phyloP scores from a whole-genome alignment of 139 green algal genomes.

The Coelastrella sp. region DNA sequence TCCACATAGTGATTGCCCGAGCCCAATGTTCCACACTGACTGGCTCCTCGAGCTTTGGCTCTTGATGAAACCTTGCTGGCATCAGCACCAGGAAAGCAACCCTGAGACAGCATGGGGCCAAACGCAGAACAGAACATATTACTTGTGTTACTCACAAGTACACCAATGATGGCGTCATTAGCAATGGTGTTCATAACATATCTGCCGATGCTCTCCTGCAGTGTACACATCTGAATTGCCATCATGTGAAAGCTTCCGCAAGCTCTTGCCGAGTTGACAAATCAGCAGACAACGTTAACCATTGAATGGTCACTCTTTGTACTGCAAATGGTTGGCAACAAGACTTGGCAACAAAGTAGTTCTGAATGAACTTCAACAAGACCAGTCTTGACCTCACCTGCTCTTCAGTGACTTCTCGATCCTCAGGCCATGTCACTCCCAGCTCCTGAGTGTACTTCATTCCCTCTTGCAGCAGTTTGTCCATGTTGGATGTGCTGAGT shows the following conservation, averaged over 20 bases:
- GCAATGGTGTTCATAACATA: too few relatives aligned
- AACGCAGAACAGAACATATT: not conserved
- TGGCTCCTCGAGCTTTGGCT: constrained; percentile 90
- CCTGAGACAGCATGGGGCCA: constrained; percentile 49
- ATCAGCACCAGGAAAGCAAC: constrained; percentile 88
- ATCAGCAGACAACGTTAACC: too few relatives aligned
- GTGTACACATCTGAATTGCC: too few relatives aligned
- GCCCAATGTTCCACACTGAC: constrained; percentile 92
- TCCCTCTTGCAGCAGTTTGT: constrained; percentile 10
- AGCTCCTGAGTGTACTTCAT: constrained; percentile 45
- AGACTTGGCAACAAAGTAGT: not conserved
- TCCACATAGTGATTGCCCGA: constrained; percentile 76
- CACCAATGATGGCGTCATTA: too few relatives aligned
- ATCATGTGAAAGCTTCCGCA: too few relatives aligned
- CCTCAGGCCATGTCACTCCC: constrained; percentile 88
- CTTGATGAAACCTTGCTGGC: constrained; percentile 79
- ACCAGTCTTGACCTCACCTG: constrained; percentile 33
- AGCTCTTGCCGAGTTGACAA: too few relatives aligned
- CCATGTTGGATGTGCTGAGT: constrained; percentile 19
- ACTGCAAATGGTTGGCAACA: not conserved
- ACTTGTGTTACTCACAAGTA: too few relatives aligned
- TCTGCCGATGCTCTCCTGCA: too few relatives aligned
- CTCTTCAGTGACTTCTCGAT: constrained; percentile 94
- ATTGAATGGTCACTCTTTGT: too few relatives aligned
- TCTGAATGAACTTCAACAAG: too few relatives aligned